Evolutionary conservation across 2,329 filamentous ascomycete genomes (phyloP), one percentile per base, ranked within the genome.

Genomic region (Neofusicoccum parvum): DNA sequence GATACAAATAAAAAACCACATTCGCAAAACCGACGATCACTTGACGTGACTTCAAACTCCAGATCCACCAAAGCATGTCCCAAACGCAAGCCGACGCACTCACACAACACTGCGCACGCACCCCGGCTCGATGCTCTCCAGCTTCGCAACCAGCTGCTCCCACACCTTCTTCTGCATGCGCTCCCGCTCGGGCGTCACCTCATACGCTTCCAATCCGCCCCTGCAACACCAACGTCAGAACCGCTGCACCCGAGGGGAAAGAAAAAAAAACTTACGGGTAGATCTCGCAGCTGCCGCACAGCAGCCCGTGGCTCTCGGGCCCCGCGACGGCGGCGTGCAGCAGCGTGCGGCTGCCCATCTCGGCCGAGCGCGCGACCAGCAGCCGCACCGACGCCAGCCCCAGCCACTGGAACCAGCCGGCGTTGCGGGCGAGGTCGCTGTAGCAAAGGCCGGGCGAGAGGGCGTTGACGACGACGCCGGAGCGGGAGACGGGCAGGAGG

Each of bases 371-470:
- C 3, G 62, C 70, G 15, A 74, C 23, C 7, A 72, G 3, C 0
- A 23, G 27, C 17, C 50, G 17, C 17, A 62, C 2, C n/a, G 15
- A 2, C 6, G 43, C 37, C 14, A 70, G 51, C 3, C 62, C 14
- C 2, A 43, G 17, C 32, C 41, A 23, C 3, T 39, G 10, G 3
- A 69, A 10, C 67, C 64, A 67, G 1, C 32, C 14, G 9, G 62
- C 59, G 10, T 70, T 71, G 10, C 73, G 68, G 62, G 73, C 69
- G 10, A 76, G 59, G 46, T 72, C 68, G 46, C 67, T 72, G 39
- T 68, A 64, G 68, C 76, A 79, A 0, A 73, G 67, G 1, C 78
- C 77, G 1, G 78, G 77, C n/a, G 71, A 76, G 3, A 77, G 66
- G 20, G 65, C 66, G 46, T 76, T 76, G 37, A 79, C 66, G 0